phyloP scores from a whole-genome alignment of 2,329 filamentous ascomycete genomes.

The Cyphellophora europaea region DNA sequence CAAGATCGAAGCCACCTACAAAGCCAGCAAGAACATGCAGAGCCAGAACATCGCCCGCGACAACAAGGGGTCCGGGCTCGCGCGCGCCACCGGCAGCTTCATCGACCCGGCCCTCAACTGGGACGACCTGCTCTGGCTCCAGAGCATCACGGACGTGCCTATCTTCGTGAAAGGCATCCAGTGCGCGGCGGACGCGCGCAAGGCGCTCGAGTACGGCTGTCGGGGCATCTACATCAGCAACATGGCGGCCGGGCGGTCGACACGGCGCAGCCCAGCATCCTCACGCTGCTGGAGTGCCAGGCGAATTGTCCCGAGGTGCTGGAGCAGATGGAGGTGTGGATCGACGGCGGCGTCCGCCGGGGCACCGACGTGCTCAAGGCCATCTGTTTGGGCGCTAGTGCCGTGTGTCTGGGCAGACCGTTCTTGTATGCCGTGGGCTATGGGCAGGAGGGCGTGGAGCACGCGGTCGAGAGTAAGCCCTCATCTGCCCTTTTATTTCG shows the following conservation, averaged over 20 bases:
- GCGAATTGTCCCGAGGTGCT: constrained; percentile 41
- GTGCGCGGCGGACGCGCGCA: constrained; percentile 44
- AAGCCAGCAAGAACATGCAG: constrained; percentile 3
- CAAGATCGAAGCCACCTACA: constrained; percentile 19
- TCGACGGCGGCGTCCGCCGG: constrained; percentile 45
- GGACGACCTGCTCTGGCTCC: constrained; percentile 44
- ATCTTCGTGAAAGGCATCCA: constrained; percentile 50
- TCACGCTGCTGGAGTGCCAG: constrained; percentile 44
- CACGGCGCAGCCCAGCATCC: constrained; percentile 37
- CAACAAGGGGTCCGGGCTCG: constrained; percentile 46
- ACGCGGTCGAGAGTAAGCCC: constrained; percentile 36
- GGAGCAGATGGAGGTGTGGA: constrained; percentile 39
- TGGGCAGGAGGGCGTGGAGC: constrained; percentile 44
- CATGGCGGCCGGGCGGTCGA: constrained; percentile 50
- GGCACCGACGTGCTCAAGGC: constrained; percentile 48
- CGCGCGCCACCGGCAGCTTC: constrained; percentile 24
- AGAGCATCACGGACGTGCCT: constrained; percentile 37
- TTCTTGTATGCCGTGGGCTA: constrained; percentile 45
- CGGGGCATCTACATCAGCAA: constrained; percentile 50
- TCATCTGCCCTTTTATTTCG: not conserved
- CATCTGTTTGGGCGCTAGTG: constrained; percentile 42
- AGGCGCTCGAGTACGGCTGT: constrained; percentile 39
- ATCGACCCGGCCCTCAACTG: constrained; percentile 44
- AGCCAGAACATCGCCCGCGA: constrained; percentile 2
- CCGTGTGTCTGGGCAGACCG: constrained; percentile 45